phyloP scores from a whole-genome alignment of 169 alveolate species.

The Amoebophrya sp. region DNA sequence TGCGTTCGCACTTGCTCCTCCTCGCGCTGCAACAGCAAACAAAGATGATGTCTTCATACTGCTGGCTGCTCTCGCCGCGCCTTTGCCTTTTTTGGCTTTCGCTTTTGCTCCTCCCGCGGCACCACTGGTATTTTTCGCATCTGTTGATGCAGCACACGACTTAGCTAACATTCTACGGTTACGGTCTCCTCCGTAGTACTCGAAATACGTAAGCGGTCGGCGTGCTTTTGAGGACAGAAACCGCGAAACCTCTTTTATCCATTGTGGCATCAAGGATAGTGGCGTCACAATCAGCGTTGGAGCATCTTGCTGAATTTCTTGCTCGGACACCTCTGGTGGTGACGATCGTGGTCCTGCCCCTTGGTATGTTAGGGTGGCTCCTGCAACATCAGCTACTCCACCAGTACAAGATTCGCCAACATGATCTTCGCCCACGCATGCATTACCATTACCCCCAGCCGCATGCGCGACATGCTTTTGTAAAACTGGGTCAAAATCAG shows the following conservation, averaged over 20 bases:
- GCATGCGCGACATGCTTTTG: background rate
- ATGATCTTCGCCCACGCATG: background rate
- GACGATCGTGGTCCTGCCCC: too few species aligned
- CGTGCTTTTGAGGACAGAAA: too few species aligned
- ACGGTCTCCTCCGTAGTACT: background rate
- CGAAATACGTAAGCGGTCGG: background rate
- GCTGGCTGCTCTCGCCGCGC: too few species aligned
- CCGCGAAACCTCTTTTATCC: background rate
- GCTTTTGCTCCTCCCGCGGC: too few species aligned
- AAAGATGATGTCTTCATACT: background rate
- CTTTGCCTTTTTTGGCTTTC: too few species aligned
- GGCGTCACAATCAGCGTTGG: background rate
- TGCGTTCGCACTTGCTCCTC: background rate
- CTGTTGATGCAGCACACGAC: too few species aligned
- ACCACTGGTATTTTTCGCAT: too few species aligned
- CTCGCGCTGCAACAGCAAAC: background rate
- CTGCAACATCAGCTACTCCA: background rate
- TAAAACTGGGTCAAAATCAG: background rate
- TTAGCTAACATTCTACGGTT: too few species aligned
- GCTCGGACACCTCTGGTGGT: background rate
- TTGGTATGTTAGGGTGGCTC: too few species aligned
- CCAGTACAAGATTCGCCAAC: background rate
- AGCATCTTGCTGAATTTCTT: too few species aligned
- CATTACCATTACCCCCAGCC: background rate
- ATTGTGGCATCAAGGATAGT: background rate